Evolutionary conservation across 2,329 filamentous ascomycete genomes (phyloP).

Genomic region (Xylariales sp.): DNA sequence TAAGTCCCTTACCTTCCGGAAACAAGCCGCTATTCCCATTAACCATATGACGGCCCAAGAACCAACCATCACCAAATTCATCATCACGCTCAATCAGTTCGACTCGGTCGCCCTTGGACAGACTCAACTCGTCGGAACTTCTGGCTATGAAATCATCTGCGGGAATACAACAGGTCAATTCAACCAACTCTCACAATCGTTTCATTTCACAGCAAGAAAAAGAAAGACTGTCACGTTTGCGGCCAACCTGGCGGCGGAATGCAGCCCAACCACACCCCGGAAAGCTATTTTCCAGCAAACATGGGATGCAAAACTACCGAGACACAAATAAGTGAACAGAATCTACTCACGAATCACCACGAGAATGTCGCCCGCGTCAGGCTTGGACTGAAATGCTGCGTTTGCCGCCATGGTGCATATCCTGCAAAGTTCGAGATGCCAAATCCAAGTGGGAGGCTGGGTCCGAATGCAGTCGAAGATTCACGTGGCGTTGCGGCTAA

Average conservation of each 20-base stretch:
- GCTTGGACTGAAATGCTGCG: conserved; percentile 38
- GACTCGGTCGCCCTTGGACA: conserved; percentile 79
- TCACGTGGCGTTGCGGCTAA: background rate
- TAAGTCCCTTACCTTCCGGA: conserved; percentile 71
- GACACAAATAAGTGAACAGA: background rate
- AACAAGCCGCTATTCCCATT: conserved; percentile 75
- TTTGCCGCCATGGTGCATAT: conserved; percentile 38
- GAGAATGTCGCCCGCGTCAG: conserved; percentile 62
- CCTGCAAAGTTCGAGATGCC: background rate
- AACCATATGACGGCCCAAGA: conserved; percentile 67
- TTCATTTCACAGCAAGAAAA: background rate
- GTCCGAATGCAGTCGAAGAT: conserved; percentile 10
- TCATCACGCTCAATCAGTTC: conserved; percentile 82
- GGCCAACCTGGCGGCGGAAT: too few relatives aligned
- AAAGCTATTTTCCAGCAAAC: too few relatives aligned
- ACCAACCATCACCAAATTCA: conserved; percentile 87
- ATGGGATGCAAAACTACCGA: too few relatives aligned
- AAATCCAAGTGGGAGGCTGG: conserved; percentile 1
- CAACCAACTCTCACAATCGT: background rate
- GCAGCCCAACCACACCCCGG: too few relatives aligned
- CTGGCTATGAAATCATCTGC: conserved; percentile 88
- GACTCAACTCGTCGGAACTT: conserved; percentile 86
- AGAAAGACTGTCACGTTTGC: too few relatives aligned
- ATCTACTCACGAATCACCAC: conserved; percentile 65
- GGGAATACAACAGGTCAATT: conserved; percentile 9